phyloP scores from a whole-genome alignment of 1,284 basidiomycete genomes.

The Volvariella surrecta region DNA sequence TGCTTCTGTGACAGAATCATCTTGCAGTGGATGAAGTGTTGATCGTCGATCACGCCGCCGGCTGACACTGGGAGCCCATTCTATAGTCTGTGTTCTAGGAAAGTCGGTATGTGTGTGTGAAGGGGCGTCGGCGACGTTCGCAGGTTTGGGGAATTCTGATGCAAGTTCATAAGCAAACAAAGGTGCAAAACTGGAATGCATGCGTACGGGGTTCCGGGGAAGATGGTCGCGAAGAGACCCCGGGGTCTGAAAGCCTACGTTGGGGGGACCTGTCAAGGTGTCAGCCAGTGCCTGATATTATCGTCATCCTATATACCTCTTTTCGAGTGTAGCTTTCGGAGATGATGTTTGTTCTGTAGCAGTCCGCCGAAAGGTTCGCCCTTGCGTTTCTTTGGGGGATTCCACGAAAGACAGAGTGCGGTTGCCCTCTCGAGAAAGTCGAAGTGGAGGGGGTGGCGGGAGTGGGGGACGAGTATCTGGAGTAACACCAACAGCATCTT shows the following conservation, averaged over 20 bases:
- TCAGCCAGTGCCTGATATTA: too few relatives aligned
- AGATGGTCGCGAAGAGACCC: slow-evolving; percentile 21
- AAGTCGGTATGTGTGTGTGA: slow-evolving; percentile 10
- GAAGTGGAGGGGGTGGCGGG: slow-evolving; percentile 7
- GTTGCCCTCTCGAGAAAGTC: slow-evolving; percentile 9
- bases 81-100: slow-evolving; percentile 49
- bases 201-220: slow-evolving; percentile 23
- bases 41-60: slow-evolving; percentile 11
- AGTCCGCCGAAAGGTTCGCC: background rate
- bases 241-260: slow-evolving; percentile 32
- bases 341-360: background rate
- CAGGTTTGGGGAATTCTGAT: slow-evolving; percentile 1
- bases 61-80: slow-evolving; percentile 35
- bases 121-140: too few relatives aligned
- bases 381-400: slow-evolving; percentile 8
- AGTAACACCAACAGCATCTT: slow-evolving; percentile 23
- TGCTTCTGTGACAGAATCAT: background rate
- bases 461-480: slow-evolving; percentile 6
- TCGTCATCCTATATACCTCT: too few relatives aligned
- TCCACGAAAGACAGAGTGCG: slow-evolving; percentile 15
- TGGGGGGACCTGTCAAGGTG: background rate
- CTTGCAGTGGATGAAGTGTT: background rate
- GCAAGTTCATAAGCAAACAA: background rate
- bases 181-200: background rate
- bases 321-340: too few relatives aligned